A percentile compares a stretch with the other conserved stretches of the same genome.
phyloP scores from a whole-genome alignment of 2,329 filamentous ascomycete species.

The Teratosphaeria pseudoeucalypti region DNA sequence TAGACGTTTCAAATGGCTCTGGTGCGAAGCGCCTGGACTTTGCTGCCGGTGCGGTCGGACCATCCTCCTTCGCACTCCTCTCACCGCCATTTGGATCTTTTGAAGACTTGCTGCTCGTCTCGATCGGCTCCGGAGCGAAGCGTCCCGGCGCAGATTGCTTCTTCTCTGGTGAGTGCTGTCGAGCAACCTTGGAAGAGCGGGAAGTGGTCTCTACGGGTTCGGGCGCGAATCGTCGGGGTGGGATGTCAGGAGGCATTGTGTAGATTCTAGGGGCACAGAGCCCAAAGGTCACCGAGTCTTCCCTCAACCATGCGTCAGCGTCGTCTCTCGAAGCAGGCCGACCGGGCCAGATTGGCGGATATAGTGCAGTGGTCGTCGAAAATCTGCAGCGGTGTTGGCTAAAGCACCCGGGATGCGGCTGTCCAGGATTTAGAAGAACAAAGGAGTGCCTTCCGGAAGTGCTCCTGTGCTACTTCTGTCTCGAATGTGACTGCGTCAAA shows the following conservation, averaged over 20 bases:
- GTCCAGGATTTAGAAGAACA: not conserved
- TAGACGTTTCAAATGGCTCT: slow-evolving; percentile 6
- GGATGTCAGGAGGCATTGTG: slow-evolving; percentile 8
- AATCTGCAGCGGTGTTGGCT: not conserved
- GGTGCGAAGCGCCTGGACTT: slow-evolving; percentile 8
- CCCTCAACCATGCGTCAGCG: slow-evolving; percentile 14
- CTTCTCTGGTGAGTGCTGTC: slow-evolving; percentile 12
- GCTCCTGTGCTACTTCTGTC: not conserved
- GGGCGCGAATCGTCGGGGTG: slow-evolving; percentile 8
- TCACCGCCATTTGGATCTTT: slow-evolving; percentile 16
- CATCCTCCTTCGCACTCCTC: not conserved
- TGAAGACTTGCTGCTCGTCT: slow-evolving; percentile 45
- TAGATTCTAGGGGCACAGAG: not conserved
- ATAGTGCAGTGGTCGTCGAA: not conserved
- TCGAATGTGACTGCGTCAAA: not conserved
- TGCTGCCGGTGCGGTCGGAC: not conserved
- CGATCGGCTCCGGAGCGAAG: slow-evolving; percentile 7
- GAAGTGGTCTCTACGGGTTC: slow-evolving; percentile 6
- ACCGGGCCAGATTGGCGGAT: slow-evolving; percentile 15
- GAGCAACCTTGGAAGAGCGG: slow-evolving; percentile 26
- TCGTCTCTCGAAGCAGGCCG: slow-evolving; percentile 11
- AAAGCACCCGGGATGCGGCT: not conserved
- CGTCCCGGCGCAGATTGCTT: slow-evolving; percentile 5
- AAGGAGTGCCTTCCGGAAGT: not conserved
- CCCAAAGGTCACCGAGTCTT: slow-evolving; percentile 4